Base-by-base conservation (phyloP, 768 basidiomycete species). In the Coprinellus micaceus region DNA sequence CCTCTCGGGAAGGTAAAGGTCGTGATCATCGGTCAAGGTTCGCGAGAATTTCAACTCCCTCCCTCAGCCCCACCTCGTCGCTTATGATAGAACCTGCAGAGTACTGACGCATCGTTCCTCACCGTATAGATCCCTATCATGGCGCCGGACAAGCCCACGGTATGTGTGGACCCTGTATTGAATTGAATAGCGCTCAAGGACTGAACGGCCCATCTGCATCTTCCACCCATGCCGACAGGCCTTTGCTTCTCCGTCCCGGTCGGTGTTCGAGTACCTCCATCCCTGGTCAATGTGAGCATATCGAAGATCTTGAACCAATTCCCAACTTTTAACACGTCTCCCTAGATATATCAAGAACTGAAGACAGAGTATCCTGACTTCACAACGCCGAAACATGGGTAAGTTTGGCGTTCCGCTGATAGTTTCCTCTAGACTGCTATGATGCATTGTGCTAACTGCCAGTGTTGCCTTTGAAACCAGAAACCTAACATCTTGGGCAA, bases 161-260 rank as follows among this genome's bases (percentile, higher is more conserved):
- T 89, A 61, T 65, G 78, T 22, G 40, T 22, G 2, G 24, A 21
- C 49, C 17, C 15, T 21, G 25, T 17, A 48, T 30, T 28, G 25
- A 15, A 51, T 37, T 36, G 40, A 43, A 36, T 28, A 37, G 17
- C n/a, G 1, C 61, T 58, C 25, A 45, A 41, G 28, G 30, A 58
- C 37, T 30, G 25, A 53, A 28, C 47, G 52, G n/a, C n/a, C 28
- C 44, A 37, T 12, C 30, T 22, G 22, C 44, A 33, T 52, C 21
- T 25, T 46, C 55, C 63, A 33, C 58, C 37, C 53, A 52, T 53
- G 58, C 58, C 55, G 36, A 28, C 65, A 93, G 91, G 93, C 57
- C 76, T 91, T 52, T 84, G 88, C 73, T 98, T 98, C 73, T 94
- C 92, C 13, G 95, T 98, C n/a, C 86, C 85, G 11, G 77, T 76